Percentiles rank a stretch among this genome's conserved stretches.
Evolutionary conservation across 257 asterid genomes (phyloP).

Genomic region (Schizonepeta tenuifolia): DNA sequence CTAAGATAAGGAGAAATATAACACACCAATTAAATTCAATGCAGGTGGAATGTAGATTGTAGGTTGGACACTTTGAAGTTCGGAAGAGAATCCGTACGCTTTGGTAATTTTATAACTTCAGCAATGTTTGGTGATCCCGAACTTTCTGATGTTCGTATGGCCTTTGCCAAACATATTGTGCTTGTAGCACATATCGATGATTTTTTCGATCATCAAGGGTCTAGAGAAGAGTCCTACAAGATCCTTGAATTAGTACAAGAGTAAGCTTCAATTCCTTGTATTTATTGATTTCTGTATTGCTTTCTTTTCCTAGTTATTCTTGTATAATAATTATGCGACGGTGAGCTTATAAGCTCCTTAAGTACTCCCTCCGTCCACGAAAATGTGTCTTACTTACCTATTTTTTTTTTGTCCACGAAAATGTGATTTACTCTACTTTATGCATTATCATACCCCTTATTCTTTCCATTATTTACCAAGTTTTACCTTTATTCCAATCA

Average conservation of each 20-base stretch:
- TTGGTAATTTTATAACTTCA: slow-evolving; percentile 33
- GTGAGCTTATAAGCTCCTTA: too few relatives aligned
- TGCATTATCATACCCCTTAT: too few relatives aligned
- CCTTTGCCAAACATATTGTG: slow-evolving; percentile 32
- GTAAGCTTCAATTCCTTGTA: slow-evolving; percentile 22
- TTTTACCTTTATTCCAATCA: too few relatives aligned
- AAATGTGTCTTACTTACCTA: too few relatives aligned
- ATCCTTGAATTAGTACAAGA: slow-evolving; percentile 35
- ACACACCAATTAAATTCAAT: not conserved
- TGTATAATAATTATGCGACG: not conserved
- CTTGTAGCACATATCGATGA: slow-evolving; percentile 48
- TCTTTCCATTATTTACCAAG: too few relatives aligned
- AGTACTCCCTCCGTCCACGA: too few relatives aligned
- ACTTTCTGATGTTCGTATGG: slow-evolving; percentile 42
- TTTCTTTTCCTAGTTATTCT: not conserved
- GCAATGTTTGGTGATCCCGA: slow-evolving; percentile 41
- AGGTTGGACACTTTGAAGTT: slow-evolving; percentile 35
- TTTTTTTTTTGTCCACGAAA: too few relatives aligned
- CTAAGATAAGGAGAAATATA: not conserved
- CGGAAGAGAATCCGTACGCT: slow-evolving; percentile 28
- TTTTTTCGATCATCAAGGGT: slow-evolving; percentile 45
- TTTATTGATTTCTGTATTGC: not conserved
- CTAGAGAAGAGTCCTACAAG: slow-evolving; percentile 43
- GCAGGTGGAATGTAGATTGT: slow-evolving; percentile 49
- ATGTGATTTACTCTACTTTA: too few relatives aligned